Evolutionary conservation across 805 yeast genomes (phyloP), one percentile per base, ranked within the genome.

Genomic region (Kregervanrija delftensis): DNA sequence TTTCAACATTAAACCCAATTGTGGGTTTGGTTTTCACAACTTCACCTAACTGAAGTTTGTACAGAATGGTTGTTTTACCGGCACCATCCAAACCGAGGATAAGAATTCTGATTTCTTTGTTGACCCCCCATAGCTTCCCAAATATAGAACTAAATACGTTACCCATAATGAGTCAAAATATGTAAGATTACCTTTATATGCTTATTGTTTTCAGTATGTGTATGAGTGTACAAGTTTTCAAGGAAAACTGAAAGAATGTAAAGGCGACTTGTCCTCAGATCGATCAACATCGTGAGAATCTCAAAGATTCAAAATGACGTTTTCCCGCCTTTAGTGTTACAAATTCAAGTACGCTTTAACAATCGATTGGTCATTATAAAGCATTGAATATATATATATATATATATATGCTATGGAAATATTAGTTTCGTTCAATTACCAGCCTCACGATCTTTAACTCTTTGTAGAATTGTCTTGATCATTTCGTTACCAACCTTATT

Each of bases 81-180:
- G 97, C 97, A 69, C 97, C 97, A 66, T 90, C 98, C 44, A 90
- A 71, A 6, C 98, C 98, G 40, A 90, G 71, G 49, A 90, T 91
- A 45, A 90, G 76, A 43, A 90, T 89, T 57, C 97, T 76, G 58
- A 90, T 83, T 66, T 90, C 97, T 63, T 87, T 87, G 58, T 83
- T 83, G 40, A 83, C 77, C 15, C 95, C 93, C 96, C 97, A 91
- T 42, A 91, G 72, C 55, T 79, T 77, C 44, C 88, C 81, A 60
- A 93, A 89, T 58, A 93, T 79, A 47, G 83, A 80, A 62, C 96
- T 88, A 67, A 93, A 85, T 33, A 83, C 77, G 69, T 87, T 93
- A 30, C 99, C 98, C 95, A 85, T 85, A 40, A 22, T 22, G 28
- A 22, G 28, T 22, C 28, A 5, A 22, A 22, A 22, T 22, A 22